A percentile compares a stretch with the other conserved stretches of the same genome.
Conservation (phyloP, 202 grass and related monocot genomes). For the Eragrostis tef region DNA sequence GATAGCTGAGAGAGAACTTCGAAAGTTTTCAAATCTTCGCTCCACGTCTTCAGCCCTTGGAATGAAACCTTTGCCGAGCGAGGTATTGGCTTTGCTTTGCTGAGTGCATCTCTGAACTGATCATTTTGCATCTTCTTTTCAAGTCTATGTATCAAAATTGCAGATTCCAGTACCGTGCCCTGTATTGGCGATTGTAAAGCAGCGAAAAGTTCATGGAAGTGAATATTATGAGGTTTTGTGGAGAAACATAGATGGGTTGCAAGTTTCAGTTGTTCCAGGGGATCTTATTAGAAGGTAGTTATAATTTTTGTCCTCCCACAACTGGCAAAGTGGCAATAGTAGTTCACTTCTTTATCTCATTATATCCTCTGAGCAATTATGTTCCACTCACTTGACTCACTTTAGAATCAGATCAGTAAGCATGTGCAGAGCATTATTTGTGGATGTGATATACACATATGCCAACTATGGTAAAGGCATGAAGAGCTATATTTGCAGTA, state of each 20-base stretch:
- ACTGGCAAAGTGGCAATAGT: background rate
- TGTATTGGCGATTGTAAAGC: conserved; percentile 62
- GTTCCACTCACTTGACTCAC: background rate
- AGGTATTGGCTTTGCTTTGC: conserved; percentile 44
- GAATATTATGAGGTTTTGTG: conserved; percentile 90
- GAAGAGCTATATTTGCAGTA: background rate
- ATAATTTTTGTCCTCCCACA: conserved; percentile 29
- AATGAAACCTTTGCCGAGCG: conserved; percentile 48
- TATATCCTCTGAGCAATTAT: background rate
- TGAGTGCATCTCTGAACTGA: conserved; percentile 18
- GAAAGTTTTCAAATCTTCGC: conserved; percentile 75
- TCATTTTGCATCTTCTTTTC: conserved; percentile 22
- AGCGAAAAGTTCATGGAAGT: conserved; percentile 67
- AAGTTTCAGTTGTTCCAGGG: conserved; percentile 69
- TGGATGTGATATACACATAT: background rate
- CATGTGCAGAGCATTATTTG: conserved; percentile 5
- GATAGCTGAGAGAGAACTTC: conserved; percentile 95
- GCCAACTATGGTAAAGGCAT: background rate
- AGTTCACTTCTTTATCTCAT: background rate
- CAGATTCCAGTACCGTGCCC: conserved; percentile 90
- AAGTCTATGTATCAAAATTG: conserved; percentile 45
- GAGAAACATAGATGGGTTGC: conserved; percentile 67
- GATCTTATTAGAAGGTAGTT: conserved; percentile 82
- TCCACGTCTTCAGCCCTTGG: conserved; percentile 64
- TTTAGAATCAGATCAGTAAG: conserved; percentile 10